Evolutionary conservation across 805 yeast species (phyloP).

Genomic region (Candida berthetii): DNA sequence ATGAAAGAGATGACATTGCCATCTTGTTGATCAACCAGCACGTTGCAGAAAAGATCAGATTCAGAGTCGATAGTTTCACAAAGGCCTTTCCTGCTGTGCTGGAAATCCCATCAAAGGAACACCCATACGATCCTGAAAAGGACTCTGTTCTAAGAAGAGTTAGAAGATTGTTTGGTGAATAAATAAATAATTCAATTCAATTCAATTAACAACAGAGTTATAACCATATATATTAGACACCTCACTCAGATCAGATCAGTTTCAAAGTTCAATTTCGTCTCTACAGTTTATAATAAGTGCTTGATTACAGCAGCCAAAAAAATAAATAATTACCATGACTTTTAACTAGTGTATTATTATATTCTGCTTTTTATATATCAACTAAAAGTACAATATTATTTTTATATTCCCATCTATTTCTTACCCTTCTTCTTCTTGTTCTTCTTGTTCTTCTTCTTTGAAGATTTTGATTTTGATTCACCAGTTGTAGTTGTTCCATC

Average conservation of each 20-base stretch:
- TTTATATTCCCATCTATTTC: constrained; percentile 8
- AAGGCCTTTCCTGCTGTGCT: constrained; percentile 94
- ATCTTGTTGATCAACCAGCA: constrained; percentile 91
- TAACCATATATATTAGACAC: too few relatives aligned
- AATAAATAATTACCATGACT: not conserved
- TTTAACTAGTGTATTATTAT: not conserved
- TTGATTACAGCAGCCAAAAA: too few relatives aligned
- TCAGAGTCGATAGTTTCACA: constrained; percentile 73
- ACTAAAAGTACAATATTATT: not conserved
- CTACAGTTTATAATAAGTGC: not conserved
- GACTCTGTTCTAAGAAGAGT: constrained; percentile 93
- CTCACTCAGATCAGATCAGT: too few relatives aligned
- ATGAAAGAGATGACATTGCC: constrained; percentile 81
- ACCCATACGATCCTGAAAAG: constrained; percentile 96
- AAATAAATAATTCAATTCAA: too few relatives aligned
- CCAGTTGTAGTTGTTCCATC: constrained; percentile 1
- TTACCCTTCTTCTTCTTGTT: constrained; percentile 29
- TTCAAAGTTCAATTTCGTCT: too few relatives aligned
- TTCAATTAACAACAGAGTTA: too few relatives aligned
- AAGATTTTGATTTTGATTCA: constrained; percentile 7
- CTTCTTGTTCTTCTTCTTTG: constrained; percentile 26
- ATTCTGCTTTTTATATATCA: not conserved
- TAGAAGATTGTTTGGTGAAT: constrained; percentile 92
- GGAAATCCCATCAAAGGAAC: constrained; percentile 97
- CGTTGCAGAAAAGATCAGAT: constrained; percentile 85